Percentiles rank a stretch among this genome's conserved stretches.
phyloP scores from a whole-genome alignment of 148 eudicot species.

The Talinum fruticosum region DNA sequence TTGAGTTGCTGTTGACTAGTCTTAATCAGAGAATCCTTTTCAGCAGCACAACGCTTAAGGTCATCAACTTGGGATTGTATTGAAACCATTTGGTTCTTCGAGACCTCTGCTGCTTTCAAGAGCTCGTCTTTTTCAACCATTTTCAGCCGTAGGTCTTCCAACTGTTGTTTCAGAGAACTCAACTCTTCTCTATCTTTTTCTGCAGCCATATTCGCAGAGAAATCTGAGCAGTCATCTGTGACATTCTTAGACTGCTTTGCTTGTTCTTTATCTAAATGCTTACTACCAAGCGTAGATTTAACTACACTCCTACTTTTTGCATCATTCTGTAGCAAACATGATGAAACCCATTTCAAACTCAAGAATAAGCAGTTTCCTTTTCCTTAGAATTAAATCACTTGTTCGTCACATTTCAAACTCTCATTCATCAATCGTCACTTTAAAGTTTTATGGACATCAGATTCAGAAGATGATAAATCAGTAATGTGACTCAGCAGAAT shows the following conservation, averaged over 20 bases:
- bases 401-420: background rate
- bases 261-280: constrained; percentile 47
- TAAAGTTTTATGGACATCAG: background rate
- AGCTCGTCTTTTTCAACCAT: constrained; percentile 78
- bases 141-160: constrained; percentile 63
- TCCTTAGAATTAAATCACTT: background rate
- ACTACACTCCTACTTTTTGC: constrained; percentile 47
- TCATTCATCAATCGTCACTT: background rate
- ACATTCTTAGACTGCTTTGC: constrained; percentile 35
- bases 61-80: constrained; percentile 56
- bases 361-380: background rate
- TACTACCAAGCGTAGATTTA: constrained; percentile 59
- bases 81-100: constrained; percentile 51
- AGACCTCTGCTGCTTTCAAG: constrained; percentile 52
- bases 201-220: constrained; percentile 42
- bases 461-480: background rate
- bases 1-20: constrained; percentile 70
- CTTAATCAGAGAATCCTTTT: constrained; percentile 60
- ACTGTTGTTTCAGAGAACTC: constrained; percentile 60
- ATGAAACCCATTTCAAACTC: background rate
- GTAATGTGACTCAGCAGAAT: background rate
- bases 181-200: constrained; percentile 75
- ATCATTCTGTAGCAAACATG: constrained; percentile 41
- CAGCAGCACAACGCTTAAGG: constrained; percentile 51
- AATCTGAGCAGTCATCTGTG: constrained; percentile 42